Base-by-base conservation (phyloP, 1,139 yeast species). In the Geotrichum macrosporum region DNA sequence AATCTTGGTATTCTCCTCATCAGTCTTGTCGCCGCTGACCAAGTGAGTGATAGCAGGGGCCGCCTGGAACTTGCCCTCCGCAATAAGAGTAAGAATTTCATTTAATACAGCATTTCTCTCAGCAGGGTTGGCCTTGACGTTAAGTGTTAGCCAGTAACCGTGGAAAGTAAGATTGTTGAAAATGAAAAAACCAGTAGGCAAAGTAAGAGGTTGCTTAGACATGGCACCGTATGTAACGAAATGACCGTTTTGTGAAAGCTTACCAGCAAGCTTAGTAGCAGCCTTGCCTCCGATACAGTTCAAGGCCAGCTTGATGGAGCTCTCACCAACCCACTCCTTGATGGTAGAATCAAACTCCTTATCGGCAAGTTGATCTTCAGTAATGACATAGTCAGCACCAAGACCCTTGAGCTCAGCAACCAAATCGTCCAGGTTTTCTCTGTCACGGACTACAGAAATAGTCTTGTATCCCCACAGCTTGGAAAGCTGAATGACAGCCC, bases 141-240 rank as follows among this genome's bases (percentile, higher is more conserved):
- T 82, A 42, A 75, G 80, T 9, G 97, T 85, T 48, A 92, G 80
- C 98, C 99, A 92, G 70, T 84, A 92, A 0, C 99, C 98, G 35
- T 81, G 78, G 50, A 89, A 80, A 16, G 85, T 81, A 51, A 92
- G 67, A 61, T 89, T 84, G 65, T 88, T 92, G 73, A 92, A 92
- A 55, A 94, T 89, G 61, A 86, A 85, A 52, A 86, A 70, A 1
- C 95, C 79, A 1, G 96, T 87, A 35, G 97, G 96, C 50, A 92
- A 68, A 15, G 79, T 76, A 21, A 94, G 94, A 2, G 98, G 98
- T 68, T 87, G 92, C 72, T 81, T 81, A 4, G 97, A 86, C 98
- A 92, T 92, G 42, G 96, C 98, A 24, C 99, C 99, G 63, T 92
- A 92, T 0, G 98, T 88, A 58, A 85, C 79, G 73, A 92, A 73